phyloP scores from a whole-genome alignment of 306 rosid species.

The Trifolium fragiferum region DNA sequence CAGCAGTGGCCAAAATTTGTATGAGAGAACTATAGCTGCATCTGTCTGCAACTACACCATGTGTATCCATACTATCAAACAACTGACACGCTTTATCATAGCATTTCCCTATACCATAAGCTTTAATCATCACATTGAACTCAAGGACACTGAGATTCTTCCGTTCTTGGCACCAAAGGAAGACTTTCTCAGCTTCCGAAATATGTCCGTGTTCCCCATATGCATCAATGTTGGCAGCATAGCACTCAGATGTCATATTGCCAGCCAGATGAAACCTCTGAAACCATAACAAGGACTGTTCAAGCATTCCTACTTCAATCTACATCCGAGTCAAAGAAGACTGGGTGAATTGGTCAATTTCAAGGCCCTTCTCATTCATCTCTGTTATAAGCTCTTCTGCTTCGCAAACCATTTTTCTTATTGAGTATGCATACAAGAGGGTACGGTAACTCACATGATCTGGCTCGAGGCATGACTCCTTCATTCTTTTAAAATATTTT shows the following conservation, averaged over 20 bases:
- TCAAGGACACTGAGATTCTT: conserved; percentile 69
- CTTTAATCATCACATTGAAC: conserved; percentile 95
- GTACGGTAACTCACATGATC: conserved; percentile 85
- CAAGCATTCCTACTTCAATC: conserved; percentile 71
- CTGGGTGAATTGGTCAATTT: conserved; percentile 88
- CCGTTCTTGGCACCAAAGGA: conserved; percentile 65
- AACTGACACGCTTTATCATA: conserved; percentile 66
- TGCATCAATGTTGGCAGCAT: conserved; percentile 91
- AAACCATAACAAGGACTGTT: conserved; percentile 80
- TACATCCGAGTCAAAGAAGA: conserved; percentile 91
- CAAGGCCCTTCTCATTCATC: conserved; percentile 70
- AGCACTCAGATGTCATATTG: conserved; percentile 79
- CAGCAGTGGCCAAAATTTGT: conserved; percentile 74
- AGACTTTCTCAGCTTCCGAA: conserved; percentile 85
- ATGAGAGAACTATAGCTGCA: conserved; percentile 78
- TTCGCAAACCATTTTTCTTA: conserved; percentile 73
- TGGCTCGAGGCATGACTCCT: conserved; percentile 62
- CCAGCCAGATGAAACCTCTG: conserved; percentile 73
- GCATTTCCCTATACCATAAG: conserved; percentile 76
- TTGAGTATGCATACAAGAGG: conserved; percentile 87
- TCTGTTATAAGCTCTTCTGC: conserved; percentile 74
- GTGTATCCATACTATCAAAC: conserved; percentile 73
- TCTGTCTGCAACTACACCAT: conserved; percentile 67
- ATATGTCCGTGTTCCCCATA: conserved; percentile 79
- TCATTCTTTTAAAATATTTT: conserved; percentile 65